A percentile compares a stretch with the other conserved stretches of the same genome.
These are phyloP conservation scores for Solanum chiquidenum DNA, from an alignment of 257 asterid genomes.

Conservation along the genomic window DNA sequence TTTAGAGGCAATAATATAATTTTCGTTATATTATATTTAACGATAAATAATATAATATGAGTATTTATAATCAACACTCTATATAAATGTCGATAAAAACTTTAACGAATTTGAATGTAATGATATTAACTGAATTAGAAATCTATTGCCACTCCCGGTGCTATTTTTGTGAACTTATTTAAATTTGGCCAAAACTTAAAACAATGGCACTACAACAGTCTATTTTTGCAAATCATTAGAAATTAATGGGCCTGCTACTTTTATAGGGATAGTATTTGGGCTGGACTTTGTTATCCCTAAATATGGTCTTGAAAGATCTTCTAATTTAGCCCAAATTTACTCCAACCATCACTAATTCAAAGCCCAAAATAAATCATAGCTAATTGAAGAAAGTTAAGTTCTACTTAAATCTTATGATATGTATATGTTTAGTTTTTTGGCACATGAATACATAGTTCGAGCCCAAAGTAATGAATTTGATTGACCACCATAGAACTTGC, in stretches of 20 bases:
- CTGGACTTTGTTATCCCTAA: background rate
- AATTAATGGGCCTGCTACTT: background rate
- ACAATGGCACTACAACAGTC: background rate
- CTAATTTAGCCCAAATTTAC: background rate
- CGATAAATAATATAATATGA: too few species aligned
- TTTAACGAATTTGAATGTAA: rapidly evolving
- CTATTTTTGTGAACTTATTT: background rate
- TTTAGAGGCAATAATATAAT: background rate
- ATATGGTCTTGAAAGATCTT: background rate
- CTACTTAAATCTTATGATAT: background rate
- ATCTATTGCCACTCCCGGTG: background rate
- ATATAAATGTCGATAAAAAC: too few species aligned
- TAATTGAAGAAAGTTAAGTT: background rate
- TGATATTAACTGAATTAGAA: too few species aligned
- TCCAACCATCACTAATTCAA: background rate
- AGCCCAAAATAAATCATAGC: background rate
- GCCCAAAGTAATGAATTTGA: background rate
- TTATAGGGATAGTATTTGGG: background rate
- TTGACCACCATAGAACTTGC: background rate
- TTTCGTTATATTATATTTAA: too few species aligned
- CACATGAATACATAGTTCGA: background rate
- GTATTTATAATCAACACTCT: too few species aligned
- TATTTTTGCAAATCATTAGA: background rate
- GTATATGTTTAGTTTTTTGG: background rate
- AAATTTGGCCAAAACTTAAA: background rate